Evolutionary conservation across 2,329 filamentous ascomycete genomes (phyloP).

Genomic region (Fonsecaea erecta): DNA sequence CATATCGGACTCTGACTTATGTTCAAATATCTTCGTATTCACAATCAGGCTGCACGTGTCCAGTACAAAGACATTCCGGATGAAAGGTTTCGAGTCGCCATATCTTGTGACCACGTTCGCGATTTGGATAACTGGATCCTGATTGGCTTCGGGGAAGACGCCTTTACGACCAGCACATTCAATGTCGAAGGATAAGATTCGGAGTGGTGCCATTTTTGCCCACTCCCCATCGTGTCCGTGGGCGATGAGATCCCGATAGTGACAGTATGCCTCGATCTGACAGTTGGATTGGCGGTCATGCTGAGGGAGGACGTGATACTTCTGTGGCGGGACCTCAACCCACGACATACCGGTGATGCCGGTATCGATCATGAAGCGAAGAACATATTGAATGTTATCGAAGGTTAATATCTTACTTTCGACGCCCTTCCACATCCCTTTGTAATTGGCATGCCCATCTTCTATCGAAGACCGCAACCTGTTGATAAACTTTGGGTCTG

Average conservation of each 20-base stretch:
- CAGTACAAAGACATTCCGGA: conserved; percentile 94
- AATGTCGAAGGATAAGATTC: conserved; percentile 95
- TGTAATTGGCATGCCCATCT: conserved; percentile 79
- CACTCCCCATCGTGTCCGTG: conserved; percentile 91
- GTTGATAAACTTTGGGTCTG: conserved; percentile 81
- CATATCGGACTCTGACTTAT: conserved; percentile 82
- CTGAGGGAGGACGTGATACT: conserved; percentile 71
- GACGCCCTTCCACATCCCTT: conserved; percentile 78
- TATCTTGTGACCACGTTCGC: conserved; percentile 94
- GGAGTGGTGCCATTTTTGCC: conserved; percentile 95
- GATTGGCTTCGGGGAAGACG: conserved; percentile 89
- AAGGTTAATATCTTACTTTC: conserved; percentile 82
- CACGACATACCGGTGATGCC: conserved; percentile 95
- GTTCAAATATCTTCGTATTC: conserved; percentile 89
- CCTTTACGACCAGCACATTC: conserved; percentile 97
- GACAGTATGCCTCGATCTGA: conserved; percentile 89
- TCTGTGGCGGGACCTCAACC: conserved; percentile 80
- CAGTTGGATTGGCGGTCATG: conserved; percentile 82
- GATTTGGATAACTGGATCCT: conserved; percentile 96
- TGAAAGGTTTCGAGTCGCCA: conserved; percentile 92
- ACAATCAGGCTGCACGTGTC: conserved; percentile 92
- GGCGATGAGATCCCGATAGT: conserved; percentile 80
- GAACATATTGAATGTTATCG: conserved; percentile 92
- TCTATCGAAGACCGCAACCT: conserved; percentile 78
- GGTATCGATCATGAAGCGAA: conserved; percentile 98